Conservation (phyloP, 148 eudicot species). For the Nepenthes mirabilis region DNA sequence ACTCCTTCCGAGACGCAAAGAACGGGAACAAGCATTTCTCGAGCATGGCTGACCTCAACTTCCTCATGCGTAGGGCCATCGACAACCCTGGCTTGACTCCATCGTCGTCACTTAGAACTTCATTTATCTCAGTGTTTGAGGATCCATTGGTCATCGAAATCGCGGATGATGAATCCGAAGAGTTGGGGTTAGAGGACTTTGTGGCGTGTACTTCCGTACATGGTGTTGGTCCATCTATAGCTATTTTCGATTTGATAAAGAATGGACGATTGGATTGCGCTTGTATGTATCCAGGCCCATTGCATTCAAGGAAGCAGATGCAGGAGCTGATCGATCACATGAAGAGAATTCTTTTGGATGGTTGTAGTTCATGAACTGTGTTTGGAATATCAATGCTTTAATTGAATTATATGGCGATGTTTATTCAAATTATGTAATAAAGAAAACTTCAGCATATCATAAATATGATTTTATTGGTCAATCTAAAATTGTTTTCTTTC, state of each 20-base stretch:
- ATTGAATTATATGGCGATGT: too few species aligned
- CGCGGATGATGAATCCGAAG: slow-evolving; percentile 14
- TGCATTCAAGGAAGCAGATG: slow-evolving; percentile 86
- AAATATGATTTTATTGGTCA: too few species aligned
- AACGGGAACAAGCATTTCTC: slow-evolving; percentile 67
- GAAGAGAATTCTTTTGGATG: slow-evolving; percentile 39
- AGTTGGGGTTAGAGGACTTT: slow-evolving; percentile 51
- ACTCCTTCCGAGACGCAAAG: slow-evolving; percentile 42
- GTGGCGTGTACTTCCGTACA: slow-evolving; percentile 77
- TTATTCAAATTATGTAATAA: too few species aligned
- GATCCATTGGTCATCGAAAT: slow-evolving; percentile 37
- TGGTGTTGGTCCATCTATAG: slow-evolving; percentile 74
- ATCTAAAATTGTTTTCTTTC: too few species aligned
- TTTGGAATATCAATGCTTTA: too few species aligned
- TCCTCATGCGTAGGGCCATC: slow-evolving; percentile 82
- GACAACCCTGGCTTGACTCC: slow-evolving; percentile 90
- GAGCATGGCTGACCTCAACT: slow-evolving; percentile 82
- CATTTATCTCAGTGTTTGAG: slow-evolving; percentile 74
- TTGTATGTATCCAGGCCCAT: slow-evolving; percentile 67
- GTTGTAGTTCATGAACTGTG: background rate
- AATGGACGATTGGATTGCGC: slow-evolving; percentile 64
- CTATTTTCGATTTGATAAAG: slow-evolving; percentile 63
- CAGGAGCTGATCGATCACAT: slow-evolving; percentile 45
- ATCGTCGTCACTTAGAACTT: slow-evolving; percentile 60
- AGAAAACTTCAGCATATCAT: too few species aligned